phyloP scores from a whole-genome alignment of 345 rosid genomes.

The Streptanthus diversifolius region DNA sequence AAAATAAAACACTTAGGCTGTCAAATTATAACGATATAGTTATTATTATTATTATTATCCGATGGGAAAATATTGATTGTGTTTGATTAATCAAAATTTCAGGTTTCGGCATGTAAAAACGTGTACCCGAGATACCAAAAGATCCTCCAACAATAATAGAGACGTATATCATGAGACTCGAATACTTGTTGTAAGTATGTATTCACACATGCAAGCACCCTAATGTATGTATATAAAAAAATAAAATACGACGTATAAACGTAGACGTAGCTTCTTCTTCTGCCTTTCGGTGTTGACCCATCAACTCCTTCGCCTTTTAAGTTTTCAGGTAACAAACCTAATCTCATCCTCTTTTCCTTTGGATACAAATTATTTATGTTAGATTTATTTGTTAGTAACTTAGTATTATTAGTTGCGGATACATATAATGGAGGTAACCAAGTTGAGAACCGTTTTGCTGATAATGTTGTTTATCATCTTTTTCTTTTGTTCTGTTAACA shows the following conservation, averaged over 20 bases:
- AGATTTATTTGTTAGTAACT: neutral
- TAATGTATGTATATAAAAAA: neutral
- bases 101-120: conserved; percentile 88
- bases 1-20: neutral
- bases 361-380: neutral
- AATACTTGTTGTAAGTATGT: conserved; percentile 10
- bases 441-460: conserved; percentile 12
- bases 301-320: conserved; percentile 30
- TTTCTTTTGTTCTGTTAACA: neutral
- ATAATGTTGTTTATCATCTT: conserved; percentile 1
- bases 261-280: conserved; percentile 16
- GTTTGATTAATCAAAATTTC: conserved; percentile 24
- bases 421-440: neutral
- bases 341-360: conserved; percentile 5
- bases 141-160: conserved; percentile 50
- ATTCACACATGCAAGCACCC: neutral
- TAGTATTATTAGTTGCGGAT: neutral
- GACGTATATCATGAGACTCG: neutral
- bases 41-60: neutral
- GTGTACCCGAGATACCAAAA: conserved; percentile 74
- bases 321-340: conserved; percentile 43
- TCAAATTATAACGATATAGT: neutral
- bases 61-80: neutral
- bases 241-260: conserved; percentile 15
- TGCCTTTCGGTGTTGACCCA: conserved; percentile 24